phyloP scores from a whole-genome alignment of 106 monocot species.

The Acanthochlamys bracteata region DNA sequence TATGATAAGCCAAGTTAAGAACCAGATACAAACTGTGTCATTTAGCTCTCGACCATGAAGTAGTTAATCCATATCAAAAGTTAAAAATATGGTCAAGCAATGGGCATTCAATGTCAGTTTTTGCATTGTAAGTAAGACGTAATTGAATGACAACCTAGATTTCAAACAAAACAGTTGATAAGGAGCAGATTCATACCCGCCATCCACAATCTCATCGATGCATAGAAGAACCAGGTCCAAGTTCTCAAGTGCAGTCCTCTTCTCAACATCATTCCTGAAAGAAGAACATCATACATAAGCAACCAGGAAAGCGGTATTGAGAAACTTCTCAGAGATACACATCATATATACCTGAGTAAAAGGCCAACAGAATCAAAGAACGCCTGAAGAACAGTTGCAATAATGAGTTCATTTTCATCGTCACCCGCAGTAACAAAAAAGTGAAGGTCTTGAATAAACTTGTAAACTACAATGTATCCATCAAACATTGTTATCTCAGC shows the following conservation, averaged over 20 bases:
- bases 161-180: too few species aligned
- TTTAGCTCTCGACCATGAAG: too few species aligned
- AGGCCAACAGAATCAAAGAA: slow-evolving; percentile 73
- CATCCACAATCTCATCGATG: slow-evolving; percentile 86
- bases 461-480: slow-evolving; percentile 66
- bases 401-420: slow-evolving; percentile 88
- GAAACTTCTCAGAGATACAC: too few species aligned
- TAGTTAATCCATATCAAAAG: too few species aligned
- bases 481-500: slow-evolving; percentile 83
- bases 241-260: slow-evolving; percentile 83
- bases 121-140: too few species aligned
- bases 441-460: slow-evolving; percentile 83
- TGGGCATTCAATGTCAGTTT: too few species aligned
- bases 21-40: too few species aligned
- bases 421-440: slow-evolving; percentile 85
- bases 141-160: too few species aligned
- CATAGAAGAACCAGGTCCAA: slow-evolving; percentile 74
- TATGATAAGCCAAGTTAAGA: too few species aligned
- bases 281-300: background rate
- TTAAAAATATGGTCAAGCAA: too few species aligned
- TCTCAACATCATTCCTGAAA: slow-evolving; percentile 78
- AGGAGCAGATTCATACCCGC: slow-evolving; percentile 54
- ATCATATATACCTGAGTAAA: slow-evolving; percentile 52
- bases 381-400: slow-evolving; percentile 77
- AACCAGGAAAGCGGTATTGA: too few species aligned